Base-by-base conservation (phyloP, 345 rosid genomes). In the Cochlearia excelsa region DNA sequence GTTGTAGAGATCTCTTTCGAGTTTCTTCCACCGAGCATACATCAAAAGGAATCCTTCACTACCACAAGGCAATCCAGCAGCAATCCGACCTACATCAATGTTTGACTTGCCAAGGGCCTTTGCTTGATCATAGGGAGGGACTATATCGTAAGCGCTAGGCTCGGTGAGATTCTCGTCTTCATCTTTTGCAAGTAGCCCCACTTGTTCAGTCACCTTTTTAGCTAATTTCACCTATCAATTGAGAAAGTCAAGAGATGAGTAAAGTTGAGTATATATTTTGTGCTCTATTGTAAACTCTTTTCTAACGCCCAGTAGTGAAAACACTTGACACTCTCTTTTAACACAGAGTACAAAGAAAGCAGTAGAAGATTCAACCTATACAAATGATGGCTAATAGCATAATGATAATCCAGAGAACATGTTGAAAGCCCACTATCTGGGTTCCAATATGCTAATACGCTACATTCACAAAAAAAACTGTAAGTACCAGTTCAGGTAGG, bases 1-100 rank as follows among this genome's bases (percentile, higher is more conserved):
- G 67, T 83, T 94, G 72, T 90, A 94, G 77, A 94, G 81, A 64
- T 90, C 99, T 66, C 95, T 90, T 79, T 90, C 95, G 57, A 90
- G 93, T 84, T 94, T 94, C 75, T 79, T 90, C 99, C 99, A 90
- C 44, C 99, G 95, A 68, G 97, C 96, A 84, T 63, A 90, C 99
- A 94, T 94, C 81, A 94, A 81, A 70, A 94, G 87, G 71, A 90
- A 90, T 61, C 99, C 99, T 75, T 94, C 99, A 68, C 87, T 87
- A 40, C 99, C 99, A 76, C 99, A 94, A 34, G 99, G 99, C 65
- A 94, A 75, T 61, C 99, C 99, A 68, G 95, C 97, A 79, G 97
- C 95, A 69, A 94, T 94, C 46, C 96, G 97, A 74, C 86, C 96
- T 57, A 84, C 83, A 56, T 94, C 99, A 54, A 94, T 94, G 69